A percentile compares a stretch with the other conserved stretches of the same genome.
phyloP scores from a whole-genome alignment of 2,329 filamentous ascomycete genomes.

The Tolypocladium endophyticum region DNA sequence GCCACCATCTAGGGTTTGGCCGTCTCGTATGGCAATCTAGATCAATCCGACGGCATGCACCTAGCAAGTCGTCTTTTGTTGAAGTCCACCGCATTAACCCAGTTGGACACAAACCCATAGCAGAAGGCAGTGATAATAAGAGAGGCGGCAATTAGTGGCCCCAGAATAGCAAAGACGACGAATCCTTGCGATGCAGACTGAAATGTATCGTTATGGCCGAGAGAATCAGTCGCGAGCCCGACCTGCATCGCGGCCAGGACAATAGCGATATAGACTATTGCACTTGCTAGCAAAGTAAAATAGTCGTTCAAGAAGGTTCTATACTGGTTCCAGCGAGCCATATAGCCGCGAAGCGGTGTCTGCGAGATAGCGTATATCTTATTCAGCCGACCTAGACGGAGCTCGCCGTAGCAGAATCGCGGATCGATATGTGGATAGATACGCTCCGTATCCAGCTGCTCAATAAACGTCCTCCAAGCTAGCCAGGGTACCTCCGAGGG shows the following conservation, averaged over 20 bases:
- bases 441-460: constrained; percentile 14
- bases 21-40: too few relatives aligned
- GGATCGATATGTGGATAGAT: constrained; percentile 20
- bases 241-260: constrained; percentile 40
- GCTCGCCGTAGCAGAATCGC: constrained; percentile 31
- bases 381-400: constrained; percentile 25
- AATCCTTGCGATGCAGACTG: constrained; percentile 34
- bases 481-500: constrained; percentile 22
- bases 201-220: constrained; percentile 26
- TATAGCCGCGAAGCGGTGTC: constrained; percentile 11
- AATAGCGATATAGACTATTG: constrained; percentile 30
- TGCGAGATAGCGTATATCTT: constrained; percentile 24
- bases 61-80: background rate
- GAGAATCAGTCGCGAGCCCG: constrained; percentile 24
- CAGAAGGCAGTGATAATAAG: constrained; percentile 10
- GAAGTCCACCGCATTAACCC: background rate
- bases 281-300: constrained; percentile 26
- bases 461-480: constrained; percentile 20
- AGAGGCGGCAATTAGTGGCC: constrained; percentile 18
- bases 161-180: constrained; percentile 34
- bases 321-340: constrained; percentile 21
- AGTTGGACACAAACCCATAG: background rate
- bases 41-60: too few relatives aligned
- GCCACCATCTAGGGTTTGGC: too few relatives aligned
- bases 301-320: constrained; percentile 29